Conservation (phyloP, 2,329 filamentous ascomycete genomes). For the Fusarium cyanostomum region DNA sequence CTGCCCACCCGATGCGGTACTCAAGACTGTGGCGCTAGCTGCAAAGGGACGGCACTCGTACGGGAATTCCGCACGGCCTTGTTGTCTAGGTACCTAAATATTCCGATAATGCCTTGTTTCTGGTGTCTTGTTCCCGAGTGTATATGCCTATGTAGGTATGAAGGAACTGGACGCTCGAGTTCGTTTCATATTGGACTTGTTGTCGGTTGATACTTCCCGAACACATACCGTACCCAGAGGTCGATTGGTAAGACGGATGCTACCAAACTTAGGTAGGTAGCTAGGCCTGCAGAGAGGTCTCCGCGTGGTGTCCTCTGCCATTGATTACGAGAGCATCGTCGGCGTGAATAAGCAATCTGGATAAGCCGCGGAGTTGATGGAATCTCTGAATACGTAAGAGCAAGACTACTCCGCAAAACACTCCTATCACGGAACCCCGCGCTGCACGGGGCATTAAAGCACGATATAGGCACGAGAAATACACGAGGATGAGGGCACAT, state of each 20-base stretch:
- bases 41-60: constrained; percentile 20
- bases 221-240: not conserved
- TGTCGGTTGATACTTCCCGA: not conserved
- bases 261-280: not conserved
- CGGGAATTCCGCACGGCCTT: constrained; percentile 3
- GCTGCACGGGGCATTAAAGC: no score
- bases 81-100: not conserved
- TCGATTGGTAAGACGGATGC: not conserved
- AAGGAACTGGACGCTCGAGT: no score
- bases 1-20: constrained; percentile 26
- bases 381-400: not conserved
- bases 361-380: not conserved
- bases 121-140: not conserved
- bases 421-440: no score
- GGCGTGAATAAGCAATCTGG: not conserved
- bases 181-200: not conserved
- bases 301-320: not conserved
- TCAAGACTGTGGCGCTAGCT: constrained; percentile 30
- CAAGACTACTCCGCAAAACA: no score
- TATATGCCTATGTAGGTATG: no score
- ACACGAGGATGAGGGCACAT: no score
- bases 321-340: constrained; percentile 3
- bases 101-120: not conserved
- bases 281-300: not conserved
- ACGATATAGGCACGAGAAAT: no score